Conservation (phyloP, 176 grass and related monocot species). For the Thalia dealbata region DNA sequence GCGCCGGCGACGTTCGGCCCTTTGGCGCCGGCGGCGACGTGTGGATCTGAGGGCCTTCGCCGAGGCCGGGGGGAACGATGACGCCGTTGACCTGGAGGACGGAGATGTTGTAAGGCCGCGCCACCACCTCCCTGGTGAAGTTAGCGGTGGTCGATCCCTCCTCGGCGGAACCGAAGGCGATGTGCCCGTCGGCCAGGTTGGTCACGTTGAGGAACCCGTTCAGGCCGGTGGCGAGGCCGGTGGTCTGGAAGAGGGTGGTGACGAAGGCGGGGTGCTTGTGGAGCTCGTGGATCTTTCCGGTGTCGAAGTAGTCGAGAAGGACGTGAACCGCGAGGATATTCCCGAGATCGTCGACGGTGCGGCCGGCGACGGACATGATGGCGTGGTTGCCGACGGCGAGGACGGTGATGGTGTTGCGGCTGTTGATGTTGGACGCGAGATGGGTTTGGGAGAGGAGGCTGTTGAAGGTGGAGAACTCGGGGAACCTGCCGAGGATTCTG, state of each 20-base stretch:
- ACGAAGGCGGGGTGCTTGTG: neutral
- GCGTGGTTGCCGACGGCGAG: slow-evolving; percentile 34
- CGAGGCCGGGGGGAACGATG: slow-evolving; percentile 3
- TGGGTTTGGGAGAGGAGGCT: slow-evolving; percentile 29
- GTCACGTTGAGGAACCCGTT: slow-evolving; percentile 18
- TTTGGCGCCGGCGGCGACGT: neutral
- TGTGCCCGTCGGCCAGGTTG: neutral
- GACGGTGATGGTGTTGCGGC: slow-evolving; percentile 31
- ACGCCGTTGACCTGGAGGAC: neutral
- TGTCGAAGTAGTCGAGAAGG: slow-evolving; percentile 42
- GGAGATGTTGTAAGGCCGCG: slow-evolving; percentile 16
- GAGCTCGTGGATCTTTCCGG: slow-evolving; percentile 31
- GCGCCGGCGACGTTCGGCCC: neutral
- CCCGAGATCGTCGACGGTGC: slow-evolving; percentile 3
- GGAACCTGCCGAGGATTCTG: slow-evolving; percentile 28
- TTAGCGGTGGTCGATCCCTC: neutral
- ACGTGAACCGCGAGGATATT: slow-evolving; percentile 29
- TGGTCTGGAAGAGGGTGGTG: slow-evolving; percentile 35
- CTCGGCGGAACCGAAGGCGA: slow-evolving; percentile 6
- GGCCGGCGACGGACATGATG: slow-evolving; percentile 2
- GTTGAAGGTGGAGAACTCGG: slow-evolving; percentile 42
- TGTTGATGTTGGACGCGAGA: slow-evolving; percentile 39
- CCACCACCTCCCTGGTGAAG: neutral
- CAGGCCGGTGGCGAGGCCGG: neutral
- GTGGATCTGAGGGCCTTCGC: neutral